Conservation (phyloP, 2,329 filamentous ascomycete genomes). For the Corynespora cassiicola region DNA sequence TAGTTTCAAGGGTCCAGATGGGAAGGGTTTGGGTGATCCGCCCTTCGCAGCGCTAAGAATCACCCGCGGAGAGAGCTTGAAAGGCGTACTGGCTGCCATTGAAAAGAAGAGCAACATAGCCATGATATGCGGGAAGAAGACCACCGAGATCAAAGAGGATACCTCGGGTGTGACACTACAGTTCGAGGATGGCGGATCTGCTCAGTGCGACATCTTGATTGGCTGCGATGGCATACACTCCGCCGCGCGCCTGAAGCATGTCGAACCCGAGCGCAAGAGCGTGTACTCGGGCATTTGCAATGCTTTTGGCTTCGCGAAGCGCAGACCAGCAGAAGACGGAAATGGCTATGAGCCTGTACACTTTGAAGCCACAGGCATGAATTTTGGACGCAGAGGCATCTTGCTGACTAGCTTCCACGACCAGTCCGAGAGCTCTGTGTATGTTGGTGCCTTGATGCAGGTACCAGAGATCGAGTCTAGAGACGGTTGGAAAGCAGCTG, state of each 20-base stretch:
- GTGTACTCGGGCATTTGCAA: constrained; percentile 55
- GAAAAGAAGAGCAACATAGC: constrained; percentile 49
- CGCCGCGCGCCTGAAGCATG: constrained; percentile 51
- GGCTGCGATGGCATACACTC: constrained; percentile 63
- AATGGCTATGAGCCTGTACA: constrained; percentile 40
- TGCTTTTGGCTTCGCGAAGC: constrained; percentile 53
- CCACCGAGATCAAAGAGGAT: constrained; percentile 49
- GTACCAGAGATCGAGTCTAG: constrained; percentile 50
- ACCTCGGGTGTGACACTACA: constrained; percentile 50
- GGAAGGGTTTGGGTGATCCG: constrained; percentile 51
- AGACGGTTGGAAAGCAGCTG: constrained; percentile 54
- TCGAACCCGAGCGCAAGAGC: constrained; percentile 51
- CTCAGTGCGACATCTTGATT: constrained; percentile 58
- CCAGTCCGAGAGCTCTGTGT: constrained; percentile 43
- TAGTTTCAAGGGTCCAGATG: constrained; percentile 49
- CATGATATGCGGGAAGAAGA: constrained; percentile 52
- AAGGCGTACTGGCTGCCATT: constrained; percentile 50
- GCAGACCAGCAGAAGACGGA: constrained; percentile 29
- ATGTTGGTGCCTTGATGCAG: constrained; percentile 54
- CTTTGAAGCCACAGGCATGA: constrained; percentile 53
- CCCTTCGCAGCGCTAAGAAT: constrained; percentile 54
- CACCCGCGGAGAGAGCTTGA: constrained; percentile 51
- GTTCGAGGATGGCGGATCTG: constrained; percentile 53
- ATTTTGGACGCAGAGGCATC: constrained; percentile 53
- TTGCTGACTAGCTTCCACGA: constrained; percentile 52